phyloP scores from a whole-genome alignment of 2,329 filamentous ascomycete species.

The Tolypocladium inflatum region DNA sequence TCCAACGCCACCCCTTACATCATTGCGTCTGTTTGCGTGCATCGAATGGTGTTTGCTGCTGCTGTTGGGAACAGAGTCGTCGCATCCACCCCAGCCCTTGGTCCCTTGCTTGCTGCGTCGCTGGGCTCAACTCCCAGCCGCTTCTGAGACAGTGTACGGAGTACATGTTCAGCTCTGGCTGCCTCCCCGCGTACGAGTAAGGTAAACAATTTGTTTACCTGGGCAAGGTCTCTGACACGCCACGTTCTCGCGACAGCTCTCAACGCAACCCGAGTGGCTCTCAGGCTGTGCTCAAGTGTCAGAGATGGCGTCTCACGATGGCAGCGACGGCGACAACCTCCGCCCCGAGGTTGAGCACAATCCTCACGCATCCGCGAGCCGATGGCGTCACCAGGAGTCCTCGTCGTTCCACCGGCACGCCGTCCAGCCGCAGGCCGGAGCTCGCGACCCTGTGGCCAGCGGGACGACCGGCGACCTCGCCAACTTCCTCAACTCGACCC shows the following conservation, averaged over 20 bases:
- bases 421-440: conserved; percentile 15
- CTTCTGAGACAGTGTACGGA: background rate
- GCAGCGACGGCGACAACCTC: background rate
- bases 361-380: conserved; percentile 45
- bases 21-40: background rate
- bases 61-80: background rate
- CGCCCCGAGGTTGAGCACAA: conserved; percentile 27
- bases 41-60: background rate
- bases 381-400: conserved; percentile 58
- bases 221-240: background rate
- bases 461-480: conserved; percentile 41
- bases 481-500: conserved; percentile 44
- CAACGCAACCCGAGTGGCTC: background rate
- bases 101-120: background rate
- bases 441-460: conserved; percentile 21
- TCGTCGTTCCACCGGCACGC: conserved; percentile 43
- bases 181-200: background rate
- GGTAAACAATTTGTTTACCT: background rate
- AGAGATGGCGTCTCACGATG: background rate
- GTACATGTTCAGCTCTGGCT: background rate
- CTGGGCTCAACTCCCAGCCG: background rate
- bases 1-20: background rate
- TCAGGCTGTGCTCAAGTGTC: background rate
- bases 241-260: background rate
- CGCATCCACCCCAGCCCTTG: background rate